phyloP scores from a whole-genome alignment of 2,329 filamentous ascomycete genomes.

The Aspergillus clavatus region DNA sequence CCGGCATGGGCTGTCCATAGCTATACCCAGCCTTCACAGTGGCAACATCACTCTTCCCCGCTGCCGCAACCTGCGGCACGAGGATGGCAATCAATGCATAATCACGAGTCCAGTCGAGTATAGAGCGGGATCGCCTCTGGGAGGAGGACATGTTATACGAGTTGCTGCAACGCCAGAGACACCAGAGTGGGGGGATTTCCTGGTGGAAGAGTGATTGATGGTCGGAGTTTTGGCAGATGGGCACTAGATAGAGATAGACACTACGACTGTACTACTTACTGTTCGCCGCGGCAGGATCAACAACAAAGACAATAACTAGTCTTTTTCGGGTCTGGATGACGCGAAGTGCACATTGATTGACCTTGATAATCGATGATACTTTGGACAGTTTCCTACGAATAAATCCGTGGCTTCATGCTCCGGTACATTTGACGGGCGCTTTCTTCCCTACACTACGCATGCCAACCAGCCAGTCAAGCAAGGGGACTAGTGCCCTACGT shows the following conservation, averaged over 20 bases:
- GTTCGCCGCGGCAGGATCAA: too few relatives aligned
- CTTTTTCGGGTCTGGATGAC: too few relatives aligned
- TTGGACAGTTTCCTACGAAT: too few relatives aligned
- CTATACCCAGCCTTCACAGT: conserved; percentile 30
- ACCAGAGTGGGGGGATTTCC: conserved; percentile 1
- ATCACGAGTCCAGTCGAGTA: neutral
- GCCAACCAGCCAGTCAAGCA: too few relatives aligned
- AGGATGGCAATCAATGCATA: conserved; percentile 16
- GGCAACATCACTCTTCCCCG: conserved; percentile 20
- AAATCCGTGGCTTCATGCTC: too few relatives aligned
- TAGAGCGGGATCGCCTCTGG: conserved; percentile 1
- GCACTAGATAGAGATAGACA: neutral
- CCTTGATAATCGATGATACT: too few relatives aligned
- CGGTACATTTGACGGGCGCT: too few relatives aligned
- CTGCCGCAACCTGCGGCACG: conserved; percentile 18
- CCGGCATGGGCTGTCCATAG: conserved; percentile 60
- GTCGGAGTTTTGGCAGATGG: neutral
- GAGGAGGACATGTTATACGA: conserved; percentile 9
- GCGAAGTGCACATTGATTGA: too few relatives aligned
- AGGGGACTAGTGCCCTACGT: neutral
- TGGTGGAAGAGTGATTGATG: neutral
- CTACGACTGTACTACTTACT: too few relatives aligned
- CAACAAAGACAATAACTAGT: too few relatives aligned
- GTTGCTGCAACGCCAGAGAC: conserved; percentile 2
- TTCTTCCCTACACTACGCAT: too few relatives aligned